Conservation (phyloP, 1,139 yeast species). For the Wickerhamomyces sp. region DNA sequence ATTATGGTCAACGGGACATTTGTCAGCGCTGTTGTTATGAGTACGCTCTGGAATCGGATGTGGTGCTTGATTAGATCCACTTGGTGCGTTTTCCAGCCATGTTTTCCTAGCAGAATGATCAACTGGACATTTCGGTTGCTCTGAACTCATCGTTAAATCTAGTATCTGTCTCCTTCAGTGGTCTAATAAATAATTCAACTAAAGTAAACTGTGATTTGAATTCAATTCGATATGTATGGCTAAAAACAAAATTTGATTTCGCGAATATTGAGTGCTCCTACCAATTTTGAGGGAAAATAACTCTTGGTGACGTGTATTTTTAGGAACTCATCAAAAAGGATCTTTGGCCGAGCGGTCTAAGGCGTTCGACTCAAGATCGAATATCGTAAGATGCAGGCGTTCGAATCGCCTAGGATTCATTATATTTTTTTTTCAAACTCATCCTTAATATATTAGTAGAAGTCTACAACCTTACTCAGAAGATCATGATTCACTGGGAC, state of each 20-base stretch:
- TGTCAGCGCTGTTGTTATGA: slow-evolving; percentile 10
- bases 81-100: slow-evolving; percentile 41
- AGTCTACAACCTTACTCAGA: too few relatives aligned
- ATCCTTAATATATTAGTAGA: too few relatives aligned
- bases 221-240: slow-evolving; percentile 2
- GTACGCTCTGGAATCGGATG: slow-evolving; percentile 9
- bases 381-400: slow-evolving; percentile 8
- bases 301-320: too few relatives aligned
- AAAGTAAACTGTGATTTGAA: background rate
- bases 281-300: too few relatives aligned
- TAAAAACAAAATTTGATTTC: too few relatives aligned
- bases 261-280: too few relatives aligned
- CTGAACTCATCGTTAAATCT: slow-evolving; percentile 3
- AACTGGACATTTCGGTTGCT: slow-evolving; percentile 55
- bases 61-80: too few relatives aligned
- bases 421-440: too few relatives aligned
- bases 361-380: slow-evolving; percentile 9
- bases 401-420: slow-evolving; percentile 9
- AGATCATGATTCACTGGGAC: too few relatives aligned
- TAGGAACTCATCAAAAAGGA: slow-evolving; percentile 1
- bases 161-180: background rate
- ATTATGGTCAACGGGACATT: slow-evolving; percentile 47
- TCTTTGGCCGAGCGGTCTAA: slow-evolving; percentile 9
- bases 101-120: slow-evolving; percentile 54
- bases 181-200: background rate